Base-by-base conservation (phyloP, 371 early-diverging fungal species). In the Batkoa obscura region DNA sequence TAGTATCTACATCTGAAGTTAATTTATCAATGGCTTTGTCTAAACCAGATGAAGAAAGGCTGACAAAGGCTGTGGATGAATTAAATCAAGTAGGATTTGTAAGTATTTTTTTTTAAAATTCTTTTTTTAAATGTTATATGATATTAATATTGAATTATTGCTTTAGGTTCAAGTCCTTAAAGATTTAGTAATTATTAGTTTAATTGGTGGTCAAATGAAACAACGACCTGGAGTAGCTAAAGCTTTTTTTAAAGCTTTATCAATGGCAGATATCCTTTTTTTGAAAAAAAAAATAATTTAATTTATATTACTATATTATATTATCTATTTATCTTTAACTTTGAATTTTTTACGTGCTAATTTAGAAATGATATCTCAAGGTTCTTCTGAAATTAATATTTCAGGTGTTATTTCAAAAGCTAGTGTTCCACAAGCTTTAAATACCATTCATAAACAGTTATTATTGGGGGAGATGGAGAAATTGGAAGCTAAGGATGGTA, bases 351-450 rank as follows among this genome's bases (percentile, higher is more conserved):
- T n/a, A n/a, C n/a, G 79, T 55, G 83, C 94, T 63, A 98, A 93
- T 64, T 90, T 98, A 57, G 95, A 95, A 67, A 95, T 96, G 91
- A 94, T 96, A 59, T 90, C 90, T 10, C 96, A 95, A 71, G 96
- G 96, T 43, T 86, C 93, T 8, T 82, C 82, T 0, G 96, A 95
- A 70, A 94, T 94, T 68, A 95, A 95, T 64, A 94, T 95, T 55
- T 88, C 88, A 42, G 94, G 95, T 62, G 94, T 98, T 6, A 87
- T 94, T 64, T 76, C 77, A 33, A 82, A 81, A 60, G 52, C 61
- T 13, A 72, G 73, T 50, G 80, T 89, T 0, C 58, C 73, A 0
- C 64, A 62, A 0, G 98, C 98, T 10, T 71, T 97, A 67, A 73
- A 79, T 37, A 90, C 82, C 32, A 82, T 95, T 12, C 98, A 97